Evolutionary conservation across 768 basidiomycete species (phyloP).

Genomic region (Mycena haematopus): DNA sequence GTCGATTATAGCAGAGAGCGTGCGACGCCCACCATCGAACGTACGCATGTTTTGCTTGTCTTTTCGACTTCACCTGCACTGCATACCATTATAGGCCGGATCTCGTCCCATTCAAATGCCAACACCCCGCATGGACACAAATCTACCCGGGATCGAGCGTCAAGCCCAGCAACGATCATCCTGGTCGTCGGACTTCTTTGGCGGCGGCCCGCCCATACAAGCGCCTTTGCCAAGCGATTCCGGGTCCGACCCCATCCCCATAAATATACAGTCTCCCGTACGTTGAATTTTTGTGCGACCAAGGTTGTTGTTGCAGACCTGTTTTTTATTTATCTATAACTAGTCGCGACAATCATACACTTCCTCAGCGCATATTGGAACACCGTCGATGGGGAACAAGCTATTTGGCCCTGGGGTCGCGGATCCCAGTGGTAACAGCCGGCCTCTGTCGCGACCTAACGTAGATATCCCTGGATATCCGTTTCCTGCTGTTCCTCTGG

Average conservation of each 20-base stretch:
- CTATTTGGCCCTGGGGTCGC: conserved; percentile 11
- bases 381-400: conserved; percentile 16
- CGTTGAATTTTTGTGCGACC: neutral
- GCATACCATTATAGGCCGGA: conserved; percentile 9
- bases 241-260: conserved; percentile 10
- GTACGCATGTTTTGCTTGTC: conserved; percentile 6
- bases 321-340: neutral
- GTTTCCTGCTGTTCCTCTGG: neutral
- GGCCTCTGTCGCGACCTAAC: neutral
- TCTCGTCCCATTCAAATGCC: conserved; percentile 28
- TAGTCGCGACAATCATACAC: conserved; percentile 17
- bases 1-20: conserved; percentile 21
- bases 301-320: neutral
- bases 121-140: conserved; percentile 17
- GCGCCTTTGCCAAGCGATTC: neutral
- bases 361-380: conserved; percentile 4
- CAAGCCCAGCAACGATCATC: conserved; percentile 19
- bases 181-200: conserved; percentile 15
- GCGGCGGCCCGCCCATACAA: conserved; percentile 5
- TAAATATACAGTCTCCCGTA: conserved; percentile 22
- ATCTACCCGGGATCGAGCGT: conserved; percentile 20
- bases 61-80: neutral
- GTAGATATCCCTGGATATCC: conserved; percentile 2
- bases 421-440: neutral
- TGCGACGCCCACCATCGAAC: conserved; percentile 23